Percentiles rank a stretch among this genome's conserved stretches.
Conservation (phyloP, 495 filamentous ascomycete species). For the Daldinia bambusicola region DNA sequence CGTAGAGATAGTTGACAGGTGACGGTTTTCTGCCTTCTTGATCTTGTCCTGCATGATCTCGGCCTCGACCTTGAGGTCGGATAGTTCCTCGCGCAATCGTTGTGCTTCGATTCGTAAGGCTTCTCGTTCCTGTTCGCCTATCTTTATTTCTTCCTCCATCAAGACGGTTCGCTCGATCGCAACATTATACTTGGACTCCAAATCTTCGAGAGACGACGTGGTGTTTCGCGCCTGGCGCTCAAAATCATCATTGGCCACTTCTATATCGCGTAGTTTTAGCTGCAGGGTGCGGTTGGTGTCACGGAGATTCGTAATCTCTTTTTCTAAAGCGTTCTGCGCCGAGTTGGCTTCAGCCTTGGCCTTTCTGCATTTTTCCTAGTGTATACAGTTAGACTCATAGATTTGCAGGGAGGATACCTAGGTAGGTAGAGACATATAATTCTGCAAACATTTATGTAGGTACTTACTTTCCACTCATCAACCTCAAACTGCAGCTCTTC, state of each 20-base stretch:
- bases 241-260: conserved; percentile 98
- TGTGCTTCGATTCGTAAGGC: conserved; percentile 86
- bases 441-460: not conserved
- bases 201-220: conserved; percentile 91
- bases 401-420: not conserved
- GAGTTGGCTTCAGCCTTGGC: conserved; percentile 84
- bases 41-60: conserved; percentile 95
- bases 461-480: conserved; percentile 95
- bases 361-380: conserved; percentile 93
- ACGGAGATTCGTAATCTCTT: conserved; percentile 91
- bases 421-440: conserved; percentile 2
- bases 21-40: conserved; percentile 66
- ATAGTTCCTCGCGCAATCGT: conserved; percentile 85
- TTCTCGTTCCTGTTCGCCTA: conserved; percentile 91
- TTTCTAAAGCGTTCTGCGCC: conserved; percentile 88
- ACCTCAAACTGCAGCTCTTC: conserved; percentile 87
- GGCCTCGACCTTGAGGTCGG: conserved; percentile 91
- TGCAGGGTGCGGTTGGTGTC: conserved; percentile 84
- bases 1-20: conserved; percentile 63
- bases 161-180: conserved; percentile 91
- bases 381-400: conserved; percentile 16
- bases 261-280: conserved; percentile 88
- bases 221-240: conserved; percentile 95
- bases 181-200: conserved; percentile 96
- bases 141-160: conserved; percentile 92